Evolutionary conservation across 352 stramenopile species (phyloP).

Genomic region (Blastocystis sp.): DNA sequence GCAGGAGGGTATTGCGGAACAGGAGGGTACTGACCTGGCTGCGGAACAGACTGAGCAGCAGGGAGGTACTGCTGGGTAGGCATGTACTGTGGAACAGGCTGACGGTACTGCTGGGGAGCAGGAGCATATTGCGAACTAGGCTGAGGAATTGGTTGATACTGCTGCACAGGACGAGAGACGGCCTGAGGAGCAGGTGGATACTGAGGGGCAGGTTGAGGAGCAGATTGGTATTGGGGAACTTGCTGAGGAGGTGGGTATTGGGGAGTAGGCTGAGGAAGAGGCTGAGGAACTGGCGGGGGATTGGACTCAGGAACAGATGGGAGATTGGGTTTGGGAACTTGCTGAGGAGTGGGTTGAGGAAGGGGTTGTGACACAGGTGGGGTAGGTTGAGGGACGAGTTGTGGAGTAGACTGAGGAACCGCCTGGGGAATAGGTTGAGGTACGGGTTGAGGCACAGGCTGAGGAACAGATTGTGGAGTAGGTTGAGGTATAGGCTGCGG

Average conservation of each 20-base stretch:
- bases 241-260: not conserved
- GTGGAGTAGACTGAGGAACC: not conserved
- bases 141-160: not conserved
- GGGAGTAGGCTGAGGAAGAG: not conserved
- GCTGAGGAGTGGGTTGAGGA: not conserved
- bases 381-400: not conserved
- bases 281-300: not conserved
- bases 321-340: not conserved
- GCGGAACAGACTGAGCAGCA: not conserved
- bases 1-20: not conserved
- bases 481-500: not conserved
- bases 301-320: not conserved
- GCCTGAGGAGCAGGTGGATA: not conserved
- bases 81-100: not conserved
- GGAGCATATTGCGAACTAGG: not conserved
- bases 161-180: not conserved
- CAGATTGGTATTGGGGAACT: not conserved
- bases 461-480: not conserved
- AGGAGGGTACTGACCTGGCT: not conserved
- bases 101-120: not conserved
- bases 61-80: not conserved
- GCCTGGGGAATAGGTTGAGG: not conserved
- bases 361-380: not conserved
- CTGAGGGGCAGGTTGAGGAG: not conserved
- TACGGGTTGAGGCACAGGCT: not conserved